Evolutionary conservation across 2,329 filamentous ascomycete genomes (phyloP), one percentile per base, ranked within the genome.

Genomic region (Fusarium citri): DNA sequence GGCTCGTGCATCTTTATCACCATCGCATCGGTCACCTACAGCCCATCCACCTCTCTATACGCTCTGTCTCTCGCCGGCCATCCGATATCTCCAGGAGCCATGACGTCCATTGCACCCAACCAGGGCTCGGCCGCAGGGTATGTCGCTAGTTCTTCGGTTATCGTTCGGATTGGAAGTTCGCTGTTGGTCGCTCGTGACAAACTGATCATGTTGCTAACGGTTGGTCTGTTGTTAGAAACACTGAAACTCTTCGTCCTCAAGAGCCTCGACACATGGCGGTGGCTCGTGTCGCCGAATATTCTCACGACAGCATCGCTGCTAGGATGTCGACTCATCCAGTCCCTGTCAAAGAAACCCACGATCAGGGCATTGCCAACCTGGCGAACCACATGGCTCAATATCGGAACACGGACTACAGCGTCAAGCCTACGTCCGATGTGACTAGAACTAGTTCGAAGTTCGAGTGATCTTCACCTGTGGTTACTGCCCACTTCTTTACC

Each of bases 41-140:
- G 22, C 47, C 41, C 8, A 11, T 20, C 51, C 18, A n/a, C n/a
- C 42, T 60, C 23, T 25, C 23, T n/a, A 31, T n/a, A 15, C 30
- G 47, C 22, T 48, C 26, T 23, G 16, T 34, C 30, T 22, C 25
- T 28, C 25, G 51, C 48, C n/a, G 14, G 7, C 41, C 11, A 26
- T n/a, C 12, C 51, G 14, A 37, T 37, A 56, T 47, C 26, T 23
- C 23, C 25, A 3, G n/a, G 9, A 25, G n/a, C 18, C 18, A 70
- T 71, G 67, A 56, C 62, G n/a, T 69, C 67, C 20, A 41, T 56
- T 43, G 22, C 8, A 12, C 46, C 63, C 40, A 50, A 55, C 18
- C 63, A 60, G 37, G 63, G 63, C 31, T 70, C 67, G 47, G 66
- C 41, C 58, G 28, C 15, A 11, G 34, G 50, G 67, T 71, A 71